These are phyloP conservation scores for Aspergillus ochraceoroseus DNA, from an alignment of 2,329 filamentous ascomycete genomes.

Conservation along the genomic window DNA sequence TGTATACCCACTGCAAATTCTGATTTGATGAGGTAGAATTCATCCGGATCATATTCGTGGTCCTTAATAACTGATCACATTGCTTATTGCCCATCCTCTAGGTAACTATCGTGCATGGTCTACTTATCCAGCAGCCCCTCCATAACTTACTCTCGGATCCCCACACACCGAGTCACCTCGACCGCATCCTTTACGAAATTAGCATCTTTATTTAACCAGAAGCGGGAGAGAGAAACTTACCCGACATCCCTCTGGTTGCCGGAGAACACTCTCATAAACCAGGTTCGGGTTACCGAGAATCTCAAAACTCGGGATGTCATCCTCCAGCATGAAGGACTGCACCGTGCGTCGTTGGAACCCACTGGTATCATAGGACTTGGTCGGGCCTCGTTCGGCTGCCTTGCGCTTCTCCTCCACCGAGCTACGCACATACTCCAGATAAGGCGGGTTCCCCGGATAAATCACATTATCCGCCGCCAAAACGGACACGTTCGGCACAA, in stretches of 20 bases:
- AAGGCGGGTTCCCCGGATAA: slow-evolving; percentile 44
- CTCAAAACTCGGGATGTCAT: slow-evolving; percentile 27
- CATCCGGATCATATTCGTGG: neutral
- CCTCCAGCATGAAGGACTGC: slow-evolving; percentile 25
- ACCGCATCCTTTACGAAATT: slow-evolving; percentile 28
- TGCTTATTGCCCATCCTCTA: too few species aligned
- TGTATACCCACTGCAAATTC: too few species aligned
- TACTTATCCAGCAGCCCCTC: neutral
- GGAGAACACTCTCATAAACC: slow-evolving; percentile 56
- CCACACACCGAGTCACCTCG: slow-evolving; percentile 32
- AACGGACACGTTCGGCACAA: slow-evolving; percentile 52
- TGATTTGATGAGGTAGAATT: too few species aligned
- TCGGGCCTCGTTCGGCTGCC: slow-evolving; percentile 30
- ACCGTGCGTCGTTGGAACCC: slow-evolving; percentile 22
- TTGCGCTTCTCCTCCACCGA: slow-evolving; percentile 58
- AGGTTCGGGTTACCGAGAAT: slow-evolving; percentile 57
- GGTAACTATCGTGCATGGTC: too few species aligned
- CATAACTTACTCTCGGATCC: slow-evolving; percentile 19
- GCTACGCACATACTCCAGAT: slow-evolving; percentile 61
- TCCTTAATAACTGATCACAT: too few species aligned
- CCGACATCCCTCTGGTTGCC: slow-evolving; percentile 27
- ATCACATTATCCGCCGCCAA: slow-evolving; percentile 46
- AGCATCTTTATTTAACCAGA: slow-evolving; percentile 1
- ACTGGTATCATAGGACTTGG: slow-evolving; percentile 18
- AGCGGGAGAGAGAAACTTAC: slow-evolving; percentile 20